Conservation (phyloP, 2,329 filamentous ascomycete species). For the Botrytis elliptica region DNA sequence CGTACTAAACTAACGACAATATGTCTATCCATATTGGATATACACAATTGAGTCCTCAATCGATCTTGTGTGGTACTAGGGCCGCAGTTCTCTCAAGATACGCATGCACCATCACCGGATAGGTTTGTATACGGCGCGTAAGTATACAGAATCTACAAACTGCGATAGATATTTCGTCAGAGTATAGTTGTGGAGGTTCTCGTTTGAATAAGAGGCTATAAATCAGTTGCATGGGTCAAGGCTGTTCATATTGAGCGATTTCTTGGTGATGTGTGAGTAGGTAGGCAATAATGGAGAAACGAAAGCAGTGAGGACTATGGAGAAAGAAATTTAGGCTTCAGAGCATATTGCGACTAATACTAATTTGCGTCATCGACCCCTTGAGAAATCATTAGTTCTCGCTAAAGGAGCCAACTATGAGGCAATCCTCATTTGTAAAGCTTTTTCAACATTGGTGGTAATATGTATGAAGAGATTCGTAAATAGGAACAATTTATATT, state of each 20-base stretch:
- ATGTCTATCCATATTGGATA: background rate
- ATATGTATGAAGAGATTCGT: background rate
- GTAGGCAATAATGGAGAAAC: background rate
- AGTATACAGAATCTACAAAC: background rate
- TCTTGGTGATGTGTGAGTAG: background rate
- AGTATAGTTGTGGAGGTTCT: background rate
- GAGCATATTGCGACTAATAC: background rate
- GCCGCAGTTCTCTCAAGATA: background rate
- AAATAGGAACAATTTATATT: background rate
- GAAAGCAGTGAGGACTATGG: background rate
- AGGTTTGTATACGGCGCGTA: background rate
- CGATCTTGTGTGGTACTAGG: background rate
- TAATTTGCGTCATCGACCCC: background rate
- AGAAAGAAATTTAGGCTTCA: background rate
- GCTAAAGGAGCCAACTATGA: background rate
- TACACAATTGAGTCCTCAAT: background rate
- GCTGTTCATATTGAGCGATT: background rate
- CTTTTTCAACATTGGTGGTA: background rate
- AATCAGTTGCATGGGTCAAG: background rate
- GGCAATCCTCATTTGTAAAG: background rate
- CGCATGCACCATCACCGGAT: background rate
- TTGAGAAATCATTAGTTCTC: background rate
- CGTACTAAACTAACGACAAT: background rate
- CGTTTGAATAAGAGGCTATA: background rate
- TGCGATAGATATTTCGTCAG: background rate